Base-by-base conservation (phyloP, 2,329 filamentous ascomycete species). In the Hymenoscyphus fraxineus region DNA sequence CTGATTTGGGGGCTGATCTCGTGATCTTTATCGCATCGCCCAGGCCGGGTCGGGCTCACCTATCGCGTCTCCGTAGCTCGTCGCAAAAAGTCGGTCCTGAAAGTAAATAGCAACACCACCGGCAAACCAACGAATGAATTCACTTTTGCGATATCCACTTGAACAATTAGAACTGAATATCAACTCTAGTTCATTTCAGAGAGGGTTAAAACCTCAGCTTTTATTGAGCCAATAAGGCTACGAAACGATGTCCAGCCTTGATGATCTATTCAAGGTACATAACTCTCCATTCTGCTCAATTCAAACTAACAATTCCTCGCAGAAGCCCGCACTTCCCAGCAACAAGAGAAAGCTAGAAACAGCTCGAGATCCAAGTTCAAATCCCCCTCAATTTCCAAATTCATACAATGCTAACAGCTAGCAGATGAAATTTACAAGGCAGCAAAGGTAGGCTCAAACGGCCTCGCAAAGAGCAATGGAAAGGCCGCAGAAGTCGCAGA, bases 321-420 rank as follows among this genome's bases (percentile, higher is more conserved):
- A 75, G 72, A 75, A 75, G 57, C 74, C 73, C 65, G 72, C 74
- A 62, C 66, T 75, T 7, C 73, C 75, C 32, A 77, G 70, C 62
- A 83, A 81, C 78, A 90, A 90, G 75, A 83, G 87, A 71, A 89
- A 88, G 76, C 78, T 87, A 62, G 86, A 88, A 66, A 80, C 84
- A 19, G 76, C 86, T 66, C 81, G 81, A 72, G 85, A 89, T 75
- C 85, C 86, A 66, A 87, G 86, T 89, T 74, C 69, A 83, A 77
- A 58, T 54, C 57, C 13, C 44, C 41, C 27, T 51, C 12, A 41
- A n/a, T 19, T 19, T 31, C 32, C 55, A 22, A 39, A 41, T 55
- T 44, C 57, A 60, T 22, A 65, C 47, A 63, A 39, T 54, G 39
- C 64, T 68, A 61, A 67, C 51, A 27, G 27, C 60, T 44, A 19